Evolutionary conservation across 2,329 filamentous ascomycete species (phyloP), one percentile per base, ranked within the genome.

Genomic region (Colletotrichum karsti): DNA sequence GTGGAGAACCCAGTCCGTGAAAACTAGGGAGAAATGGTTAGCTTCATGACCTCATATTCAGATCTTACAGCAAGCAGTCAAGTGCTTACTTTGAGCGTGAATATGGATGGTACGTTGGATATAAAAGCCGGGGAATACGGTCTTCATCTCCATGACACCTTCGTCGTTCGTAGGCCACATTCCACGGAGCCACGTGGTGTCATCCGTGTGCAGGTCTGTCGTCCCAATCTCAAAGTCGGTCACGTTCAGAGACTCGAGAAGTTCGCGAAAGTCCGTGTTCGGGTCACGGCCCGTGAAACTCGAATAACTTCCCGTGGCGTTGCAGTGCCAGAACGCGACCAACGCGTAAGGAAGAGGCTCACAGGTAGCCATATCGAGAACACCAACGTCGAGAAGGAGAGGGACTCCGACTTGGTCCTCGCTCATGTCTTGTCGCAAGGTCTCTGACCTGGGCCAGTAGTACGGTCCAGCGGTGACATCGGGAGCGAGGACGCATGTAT

Each of bases 401-500:
- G 50, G 57, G 39, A 62, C 57, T 13, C 63, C 63, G 6, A 26
- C n/a, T 12, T 66, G 35, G 20, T 61, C 33, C 3, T 66, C 50
- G 7, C 48, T 61, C 28, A 67, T 60, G 33, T 67, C 57, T 28
- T 44, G 39, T 15, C 57, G 18, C 37, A 62, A 39, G 33, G 50
- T 46, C 18, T 67, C 28, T 12, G 62, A 28, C 9, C 51, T 46
- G 5, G 18, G 63, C 73, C 63, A 70, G 72, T 75, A 86, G 76
- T 85, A 86, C 12, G 84, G 83, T 4, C 83, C 83, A 72, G 84
- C 76, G 6, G 81, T 84, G 30, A 81, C 81, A 67, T 85, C 83
- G 0, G 82, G 81, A 3, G 77, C 78, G 18, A 85, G 75, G 41
- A 85, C 77, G 63, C 83, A 86, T 22, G 79, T 80, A 13, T 75